A percentile compares a stretch with the other conserved stretches of the same genome.
Evolutionary conservation across 208 protist species (phyloP).

Genomic region (Trypanosoma melophagium): DNA sequence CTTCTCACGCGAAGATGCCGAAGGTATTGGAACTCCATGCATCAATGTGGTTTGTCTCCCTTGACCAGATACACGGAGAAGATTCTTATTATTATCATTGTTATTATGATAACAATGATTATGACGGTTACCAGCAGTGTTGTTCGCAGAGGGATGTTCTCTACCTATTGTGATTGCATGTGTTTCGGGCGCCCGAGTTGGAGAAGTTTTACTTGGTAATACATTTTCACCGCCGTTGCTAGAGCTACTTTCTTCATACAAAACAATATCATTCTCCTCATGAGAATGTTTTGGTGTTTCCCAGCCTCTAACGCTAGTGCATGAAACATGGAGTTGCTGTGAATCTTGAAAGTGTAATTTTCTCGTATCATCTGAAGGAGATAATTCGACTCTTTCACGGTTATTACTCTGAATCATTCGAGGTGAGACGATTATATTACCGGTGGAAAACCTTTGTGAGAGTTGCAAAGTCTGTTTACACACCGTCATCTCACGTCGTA

Average conservation of each 20-base stretch:
- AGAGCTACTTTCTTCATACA: neutral
- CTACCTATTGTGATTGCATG: no score
- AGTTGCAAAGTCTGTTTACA: constrained; percentile 16
- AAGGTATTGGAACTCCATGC: neutral
- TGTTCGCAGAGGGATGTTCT: no score
- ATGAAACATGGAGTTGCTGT: neutral
- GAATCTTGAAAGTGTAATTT: neutral
- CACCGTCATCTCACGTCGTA: constrained; percentile 15
- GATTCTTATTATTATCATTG: neutral
- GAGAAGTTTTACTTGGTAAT: neutral
- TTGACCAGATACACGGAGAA: neutral
- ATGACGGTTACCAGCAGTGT: neutral
- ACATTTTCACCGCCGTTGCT: neutral
- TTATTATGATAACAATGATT: neutral
- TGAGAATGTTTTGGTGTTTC: neutral
- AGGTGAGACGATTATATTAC: neutral
- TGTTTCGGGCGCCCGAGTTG: no score
- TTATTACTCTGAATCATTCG: neutral
- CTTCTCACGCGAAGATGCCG: neutral
- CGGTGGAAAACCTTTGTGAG: neutral
- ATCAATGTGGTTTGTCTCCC: neutral
- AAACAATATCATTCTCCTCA: neutral
- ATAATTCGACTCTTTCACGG: neutral
- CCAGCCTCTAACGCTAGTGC: constrained; percentile 3
- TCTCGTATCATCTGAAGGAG: neutral